Evolutionary conservation across 2,329 filamentous ascomycete genomes (phyloP), one percentile per base, ranked within the genome.

Genomic region (Trichoderma oligosporum): DNA sequence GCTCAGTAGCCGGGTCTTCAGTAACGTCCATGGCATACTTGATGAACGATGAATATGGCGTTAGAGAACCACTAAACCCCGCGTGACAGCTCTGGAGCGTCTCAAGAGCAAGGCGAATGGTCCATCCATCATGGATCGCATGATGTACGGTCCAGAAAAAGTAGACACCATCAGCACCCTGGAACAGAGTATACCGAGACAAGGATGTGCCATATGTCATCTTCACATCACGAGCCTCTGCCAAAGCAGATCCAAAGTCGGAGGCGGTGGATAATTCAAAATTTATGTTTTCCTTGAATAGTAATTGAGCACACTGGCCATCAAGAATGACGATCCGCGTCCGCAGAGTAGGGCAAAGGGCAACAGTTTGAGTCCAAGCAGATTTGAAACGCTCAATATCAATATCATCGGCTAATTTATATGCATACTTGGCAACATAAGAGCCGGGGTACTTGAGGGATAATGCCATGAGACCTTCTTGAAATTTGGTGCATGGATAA

Each of bases 401-500:
- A 6, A 66, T 29, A 20, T 65, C 12, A 2, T 41, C 49, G 0
- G 61, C 33, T 2, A 70, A 56, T 5, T 73, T 63, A 42, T 76
- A 76, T 1, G 67, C 66, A n/a, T 60, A 48, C 31, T 57, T 53
- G 1, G 12, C 49, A 31, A 48, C 59, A 60, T 45, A 56, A n/a
- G n/a, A 6, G 66, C 72, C 6, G 48, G 48, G 20, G 65, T 62
- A 29, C 64, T 56, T 65, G 33, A 61, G 63, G 1, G 71, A 65
- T 0, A 74, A 61, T 0, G 71, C 67, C 35, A 76, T 64, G 1
- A 76, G 65, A 3, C 70, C 71, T 60, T 72, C 71, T 48, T 76
- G 73, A 1, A 75, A 62, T 3, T 68, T 65, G 12, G 71, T 70
- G 63, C 70, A 72, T 2, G 73, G 73, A 42, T 71, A 76, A 2